Percentiles rank a stretch among this genome's conserved stretches.
Evolutionary conservation across 75 land plant genomes (phyloP).

Genomic region (Isoetes taiwanensis): DNA sequence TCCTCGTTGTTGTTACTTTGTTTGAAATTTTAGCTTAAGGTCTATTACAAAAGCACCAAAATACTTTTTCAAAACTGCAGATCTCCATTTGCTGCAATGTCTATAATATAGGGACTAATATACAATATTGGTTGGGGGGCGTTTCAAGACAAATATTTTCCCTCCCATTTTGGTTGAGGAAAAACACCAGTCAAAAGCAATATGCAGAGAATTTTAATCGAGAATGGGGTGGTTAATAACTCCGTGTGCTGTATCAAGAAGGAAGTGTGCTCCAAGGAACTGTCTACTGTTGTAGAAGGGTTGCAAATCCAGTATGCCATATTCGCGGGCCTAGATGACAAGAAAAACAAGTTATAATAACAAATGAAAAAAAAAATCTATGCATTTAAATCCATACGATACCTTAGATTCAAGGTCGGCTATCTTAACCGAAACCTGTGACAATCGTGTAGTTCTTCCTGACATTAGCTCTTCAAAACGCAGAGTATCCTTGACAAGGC

Average conservation of each 20-base stretch:
- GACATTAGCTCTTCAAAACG: conserved; percentile 74
- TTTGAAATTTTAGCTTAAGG: too few relatives aligned
- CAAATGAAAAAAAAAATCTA: background rate
- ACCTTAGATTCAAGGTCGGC: conserved; percentile 67
- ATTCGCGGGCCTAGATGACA: conserved; percentile 64
- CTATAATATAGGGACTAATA: too few relatives aligned
- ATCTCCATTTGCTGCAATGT: too few relatives aligned
- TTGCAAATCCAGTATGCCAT: conserved; percentile 63
- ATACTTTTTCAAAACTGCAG: too few relatives aligned
- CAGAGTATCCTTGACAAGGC: conserved; percentile 74
- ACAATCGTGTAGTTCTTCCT: conserved; percentile 25
- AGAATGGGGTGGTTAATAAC: conserved; percentile 59
- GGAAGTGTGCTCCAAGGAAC: conserved; percentile 51
- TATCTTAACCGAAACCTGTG: conserved; percentile 58
- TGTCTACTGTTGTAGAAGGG: conserved; percentile 67
- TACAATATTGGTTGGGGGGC: too few relatives aligned
- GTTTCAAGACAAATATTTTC: too few relatives aligned
- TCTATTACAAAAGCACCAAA: too few relatives aligned
- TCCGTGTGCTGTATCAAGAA: conserved; percentile 44
- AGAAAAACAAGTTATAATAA: conserved; percentile 8
- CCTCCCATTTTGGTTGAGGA: too few relatives aligned
- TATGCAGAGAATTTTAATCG: too few relatives aligned
- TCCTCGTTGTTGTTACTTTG: too few relatives aligned
- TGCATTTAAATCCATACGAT: background rate
- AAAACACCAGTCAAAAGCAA: too few relatives aligned